A percentile compares a stretch with the other conserved stretches of the same genome.
These are phyloP conservation scores for Nitzschia sp. DNA, from an alignment of 108 stramenopile species.

Conservation along the genomic window DNA sequence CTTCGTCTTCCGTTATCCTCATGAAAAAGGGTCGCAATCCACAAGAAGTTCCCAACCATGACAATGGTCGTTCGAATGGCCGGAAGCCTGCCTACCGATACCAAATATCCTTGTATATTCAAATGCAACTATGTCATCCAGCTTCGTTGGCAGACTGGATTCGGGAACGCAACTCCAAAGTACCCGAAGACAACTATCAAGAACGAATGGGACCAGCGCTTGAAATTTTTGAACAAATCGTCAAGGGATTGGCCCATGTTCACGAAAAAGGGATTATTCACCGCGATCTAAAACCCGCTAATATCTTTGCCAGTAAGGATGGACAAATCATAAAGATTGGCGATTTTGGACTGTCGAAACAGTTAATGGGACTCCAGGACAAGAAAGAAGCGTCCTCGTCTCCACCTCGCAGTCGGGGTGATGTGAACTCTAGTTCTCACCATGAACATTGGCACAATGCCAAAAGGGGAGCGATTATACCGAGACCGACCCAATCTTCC, in stretches of 20 bases:
- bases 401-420: neutral
- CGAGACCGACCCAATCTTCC: neutral
- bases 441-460: conserved; percentile 22
- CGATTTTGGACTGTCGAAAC: conserved; percentile 84
- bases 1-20: conserved; percentile 3
- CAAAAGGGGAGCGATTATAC: conserved; percentile 7
- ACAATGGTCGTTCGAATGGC: neutral
- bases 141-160: conserved; percentile 89
- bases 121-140: conserved; percentile 91
- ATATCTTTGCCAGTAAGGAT: conserved; percentile 73
- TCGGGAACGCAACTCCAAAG: conserved; percentile 60
- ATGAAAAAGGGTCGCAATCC: neutral
- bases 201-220: conserved; percentile 50
- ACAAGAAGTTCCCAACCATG: neutral
- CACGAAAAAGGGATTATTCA: conserved; percentile 84
- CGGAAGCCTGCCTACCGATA: conserved; percentile 58
- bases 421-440: neutral
- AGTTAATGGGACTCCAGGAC: conserved; percentile 4
- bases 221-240: conserved; percentile 73
- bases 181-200: conserved; percentile 40
- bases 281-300: conserved; percentile 89
- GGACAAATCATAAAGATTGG: conserved; percentile 88
- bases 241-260: conserved; percentile 72
- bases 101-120: conserved; percentile 87
- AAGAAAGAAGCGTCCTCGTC: too few species aligned